Conservation (phyloP, 139 green algal genomes). For the Volvox reticuliferus region DNA sequence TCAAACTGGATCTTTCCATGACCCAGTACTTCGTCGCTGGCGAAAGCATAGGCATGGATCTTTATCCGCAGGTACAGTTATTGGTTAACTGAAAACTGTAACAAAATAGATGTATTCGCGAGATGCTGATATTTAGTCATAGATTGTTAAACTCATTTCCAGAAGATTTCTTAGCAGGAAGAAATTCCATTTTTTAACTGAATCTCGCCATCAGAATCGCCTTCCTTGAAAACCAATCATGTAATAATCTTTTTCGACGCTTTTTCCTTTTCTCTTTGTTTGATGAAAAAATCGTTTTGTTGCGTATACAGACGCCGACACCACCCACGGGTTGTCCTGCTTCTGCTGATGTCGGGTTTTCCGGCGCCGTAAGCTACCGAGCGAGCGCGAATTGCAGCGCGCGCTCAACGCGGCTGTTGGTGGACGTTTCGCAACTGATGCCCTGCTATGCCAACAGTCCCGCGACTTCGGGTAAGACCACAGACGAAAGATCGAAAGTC, state of each 20-base stretch:
- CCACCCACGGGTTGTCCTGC: not conserved
- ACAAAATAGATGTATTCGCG: too few relatives aligned
- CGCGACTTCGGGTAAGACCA: not conserved
- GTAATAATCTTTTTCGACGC: too few relatives aligned
- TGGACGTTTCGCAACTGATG: conserved; percentile 14
- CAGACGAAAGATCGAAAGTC: too few relatives aligned
- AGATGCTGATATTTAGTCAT: too few relatives aligned
- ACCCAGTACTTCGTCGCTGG: not conserved
- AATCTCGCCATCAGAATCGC: too few relatives aligned
- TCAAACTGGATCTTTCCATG: not conserved
- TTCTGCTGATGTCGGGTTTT: not conserved
- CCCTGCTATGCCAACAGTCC: not conserved
- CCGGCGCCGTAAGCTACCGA: not conserved
- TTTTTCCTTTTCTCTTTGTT: too few relatives aligned
- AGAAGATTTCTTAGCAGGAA: too few relatives aligned
- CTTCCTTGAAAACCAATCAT: too few relatives aligned
- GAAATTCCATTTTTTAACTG: too few relatives aligned
- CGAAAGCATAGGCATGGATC: not conserved
- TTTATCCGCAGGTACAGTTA: not conserved
- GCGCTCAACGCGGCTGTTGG: not conserved
- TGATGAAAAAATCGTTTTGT: too few relatives aligned
- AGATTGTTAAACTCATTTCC: too few relatives aligned
- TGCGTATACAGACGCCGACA: not conserved
- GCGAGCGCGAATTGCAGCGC: not conserved
- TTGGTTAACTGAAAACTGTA: too few relatives aligned